phyloP scores from a whole-genome alignment of 495 filamentous ascomycete species.

The Recurvomyces mirabilis region DNA sequence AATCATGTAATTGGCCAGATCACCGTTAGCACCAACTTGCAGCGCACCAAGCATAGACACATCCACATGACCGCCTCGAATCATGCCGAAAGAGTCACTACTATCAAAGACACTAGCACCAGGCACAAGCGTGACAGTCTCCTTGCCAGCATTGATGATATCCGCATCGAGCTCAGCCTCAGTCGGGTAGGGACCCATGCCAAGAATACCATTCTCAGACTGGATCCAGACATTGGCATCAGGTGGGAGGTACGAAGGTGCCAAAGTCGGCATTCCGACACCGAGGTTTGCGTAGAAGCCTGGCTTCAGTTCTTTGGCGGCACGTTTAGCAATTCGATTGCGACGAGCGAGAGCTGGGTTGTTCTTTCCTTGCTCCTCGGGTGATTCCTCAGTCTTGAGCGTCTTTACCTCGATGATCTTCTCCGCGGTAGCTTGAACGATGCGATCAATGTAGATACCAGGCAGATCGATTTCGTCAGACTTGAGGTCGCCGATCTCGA shows the following conservation, averaged over 20 bases:
- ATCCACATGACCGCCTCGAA: conserved; percentile 49
- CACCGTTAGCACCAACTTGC: conserved; percentile 46
- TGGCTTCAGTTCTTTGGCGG: conserved; percentile 51
- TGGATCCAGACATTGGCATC: conserved; percentile 46
- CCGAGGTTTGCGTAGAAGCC: conserved; percentile 59
- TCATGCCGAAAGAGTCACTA: conserved; percentile 52
- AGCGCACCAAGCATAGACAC: conserved; percentile 50
- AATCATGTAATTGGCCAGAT: conserved; percentile 55
- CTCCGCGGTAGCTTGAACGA: conserved; percentile 44
- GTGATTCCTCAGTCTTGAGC: conserved; percentile 26
- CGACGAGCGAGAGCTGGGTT: conserved; percentile 34
- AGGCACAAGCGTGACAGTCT: conserved; percentile 47
- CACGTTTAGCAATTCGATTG: conserved; percentile 47
- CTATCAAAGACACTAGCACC: conserved; percentile 48
- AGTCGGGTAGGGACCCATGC: conserved; percentile 51
- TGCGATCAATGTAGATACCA: conserved; percentile 53
- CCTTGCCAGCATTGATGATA: conserved; percentile 52
- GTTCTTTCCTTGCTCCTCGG: conserved; percentile 17
- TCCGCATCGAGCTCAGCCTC: conserved; percentile 45
- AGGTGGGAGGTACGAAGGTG: conserved; percentile 42
- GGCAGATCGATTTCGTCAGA: conserved; percentile 49
- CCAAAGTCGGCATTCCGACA: conserved; percentile 53
- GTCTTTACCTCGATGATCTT: conserved; percentile 50
- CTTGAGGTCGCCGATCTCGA: conserved; percentile 46
- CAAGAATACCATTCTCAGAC: conserved; percentile 51